Percentiles rank a stretch among this genome's conserved stretches.
Evolutionary conservation across 1,284 basidiomycete genomes (phyloP).

Genomic region (Cryptococcus deneoformans): DNA sequence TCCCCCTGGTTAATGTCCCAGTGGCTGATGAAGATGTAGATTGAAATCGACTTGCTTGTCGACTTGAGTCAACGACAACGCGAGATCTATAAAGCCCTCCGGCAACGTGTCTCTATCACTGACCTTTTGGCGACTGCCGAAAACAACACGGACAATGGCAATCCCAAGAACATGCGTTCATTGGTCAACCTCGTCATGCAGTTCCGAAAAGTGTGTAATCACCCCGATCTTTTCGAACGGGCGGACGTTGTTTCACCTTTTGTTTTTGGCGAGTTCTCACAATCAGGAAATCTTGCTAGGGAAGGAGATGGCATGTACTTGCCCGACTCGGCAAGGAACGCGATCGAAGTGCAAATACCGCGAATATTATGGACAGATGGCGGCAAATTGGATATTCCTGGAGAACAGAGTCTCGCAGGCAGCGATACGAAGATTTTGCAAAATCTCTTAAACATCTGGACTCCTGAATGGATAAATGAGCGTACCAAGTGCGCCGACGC

Average conservation of each 20-base stretch:
- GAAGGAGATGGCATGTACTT: conserved; percentile 81
- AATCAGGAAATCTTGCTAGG: conserved; percentile 73
- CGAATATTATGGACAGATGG: conserved; percentile 75
- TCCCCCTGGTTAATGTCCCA: neutral
- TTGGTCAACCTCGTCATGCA: conserved; percentile 99
- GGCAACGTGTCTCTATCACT: conserved; percentile 90
- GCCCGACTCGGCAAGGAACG: conserved; percentile 74
- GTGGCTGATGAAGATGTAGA: conserved; percentile 54
- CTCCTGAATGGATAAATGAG: conserved; percentile 69
- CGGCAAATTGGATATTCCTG: conserved; percentile 67
- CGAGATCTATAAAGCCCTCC: conserved; percentile 83
- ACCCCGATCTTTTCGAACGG: conserved; percentile 96
- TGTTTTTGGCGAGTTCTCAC: conserved; percentile 80
- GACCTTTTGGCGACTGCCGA: conserved; percentile 93
- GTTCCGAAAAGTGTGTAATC: conserved; percentile 98
- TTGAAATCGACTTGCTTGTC: conserved; percentile 94
- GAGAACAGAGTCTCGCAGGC: conserved; percentile 56
- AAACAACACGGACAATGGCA: conserved; percentile 65
- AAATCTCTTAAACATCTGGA: conserved; percentile 89
- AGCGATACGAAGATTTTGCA: conserved; percentile 63
- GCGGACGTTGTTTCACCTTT: conserved; percentile 94
- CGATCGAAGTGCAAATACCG: conserved; percentile 77
- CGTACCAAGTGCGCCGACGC: conserved; percentile 58
- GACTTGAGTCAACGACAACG: conserved; percentile 93
- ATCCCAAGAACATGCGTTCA: conserved; percentile 51